phyloP scores from a whole-genome alignment of 345 rosid genomes.

The Melaleuca quinquenervia region DNA sequence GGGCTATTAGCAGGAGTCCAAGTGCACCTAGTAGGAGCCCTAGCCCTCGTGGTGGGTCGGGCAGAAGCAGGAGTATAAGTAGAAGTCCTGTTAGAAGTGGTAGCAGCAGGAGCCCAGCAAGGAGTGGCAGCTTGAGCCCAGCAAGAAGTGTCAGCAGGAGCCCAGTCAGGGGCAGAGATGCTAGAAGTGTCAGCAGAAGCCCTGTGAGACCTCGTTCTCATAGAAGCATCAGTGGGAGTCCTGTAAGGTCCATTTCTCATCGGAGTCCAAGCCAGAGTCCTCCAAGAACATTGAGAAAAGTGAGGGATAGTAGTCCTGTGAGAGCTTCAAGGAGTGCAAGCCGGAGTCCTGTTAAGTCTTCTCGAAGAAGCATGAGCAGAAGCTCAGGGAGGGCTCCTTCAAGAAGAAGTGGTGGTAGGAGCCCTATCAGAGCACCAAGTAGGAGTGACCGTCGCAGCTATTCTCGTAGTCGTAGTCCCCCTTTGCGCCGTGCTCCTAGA shows the following conservation, averaged over 20 bases:
- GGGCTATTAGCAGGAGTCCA: conserved; percentile 18
- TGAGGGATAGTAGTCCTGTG: background rate
- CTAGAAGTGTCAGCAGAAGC: conserved; percentile 21
- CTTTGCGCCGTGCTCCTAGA: conserved; percentile 35
- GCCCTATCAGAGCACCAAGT: conserved; percentile 25
- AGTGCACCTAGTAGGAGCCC: conserved; percentile 27
- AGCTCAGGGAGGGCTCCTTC: conserved; percentile 17
- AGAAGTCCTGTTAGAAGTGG: conserved; percentile 29
- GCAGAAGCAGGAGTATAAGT: conserved; percentile 24
- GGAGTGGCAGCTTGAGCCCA: conserved; percentile 38
- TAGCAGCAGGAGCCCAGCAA: conserved; percentile 2
- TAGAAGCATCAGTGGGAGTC: conserved; percentile 48
- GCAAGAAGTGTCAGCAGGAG: conserved; percentile 40
- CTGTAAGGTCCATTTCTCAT: conserved; percentile 19
- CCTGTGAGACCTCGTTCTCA: conserved; percentile 24
- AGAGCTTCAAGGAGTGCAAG: background rate
- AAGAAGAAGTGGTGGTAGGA: conserved; percentile 5
- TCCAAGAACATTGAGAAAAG: conserved; percentile 4
- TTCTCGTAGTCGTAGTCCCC: conserved; percentile 50
- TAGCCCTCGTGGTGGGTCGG: conserved; percentile 3
- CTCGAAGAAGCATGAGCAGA: conserved; percentile 44
- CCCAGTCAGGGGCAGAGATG: conserved; percentile 27
- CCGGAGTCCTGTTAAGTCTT: conserved; percentile 3
- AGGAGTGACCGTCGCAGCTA: conserved; percentile 43
- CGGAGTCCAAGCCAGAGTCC: conserved; percentile 31